Evolutionary conservation across 2,329 filamentous ascomycete genomes (phyloP), one percentile per base, ranked within the genome.

Genomic region (Penicillium sp.): DNA sequence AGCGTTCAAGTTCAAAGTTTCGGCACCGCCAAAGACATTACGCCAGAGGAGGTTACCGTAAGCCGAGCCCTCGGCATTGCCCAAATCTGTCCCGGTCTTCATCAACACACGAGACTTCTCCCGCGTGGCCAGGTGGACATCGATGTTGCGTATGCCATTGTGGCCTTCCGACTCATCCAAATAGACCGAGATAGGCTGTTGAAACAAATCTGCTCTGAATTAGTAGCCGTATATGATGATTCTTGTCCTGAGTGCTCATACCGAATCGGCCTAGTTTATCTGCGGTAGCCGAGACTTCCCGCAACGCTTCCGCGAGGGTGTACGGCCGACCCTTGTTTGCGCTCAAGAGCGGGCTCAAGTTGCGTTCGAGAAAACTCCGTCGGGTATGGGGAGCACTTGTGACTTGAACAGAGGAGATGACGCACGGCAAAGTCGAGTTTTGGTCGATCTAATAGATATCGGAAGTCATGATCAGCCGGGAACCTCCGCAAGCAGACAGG

Each of bases 21-120:
- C 93, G 19, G 91, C 93, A 33, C 93, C 93, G 43, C 93, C 93
- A 67, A 99, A 89, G 52, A 99, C 80, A 72, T 99, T 99, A 59
- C 93, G 85, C 77, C 90, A 85, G 43, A 92, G 79, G 37, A 90
- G 79, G 59, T 93, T 92, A 58, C 88, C 86, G 66, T 95, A 97
- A 3, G 91, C 92, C 7, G 91, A 95, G 30, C 92, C 93, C 71
- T 99, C 93, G 18, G 89, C 84, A 65, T 95, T 95, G 55, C 93
- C 93, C 38, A 95, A 80, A 66, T 97, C 92, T 8, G 93, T 97
- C 52, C 93, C 93, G 0, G 91, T 95, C 75, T 95, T 95, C 63
- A 97, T 80, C 51, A 90, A 83, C 64, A 97, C 82, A 33, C 87
- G 84, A 28, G 88, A 86, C 58, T 88, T 84, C 72, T 99, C 92